Percentiles rank a stretch among this genome's conserved stretches.
These are phyloP conservation scores for Neofusicoccum kwambonambiense DNA, from an alignment of 2,329 filamentous ascomycete genomes.

Conservation along the genomic window DNA sequence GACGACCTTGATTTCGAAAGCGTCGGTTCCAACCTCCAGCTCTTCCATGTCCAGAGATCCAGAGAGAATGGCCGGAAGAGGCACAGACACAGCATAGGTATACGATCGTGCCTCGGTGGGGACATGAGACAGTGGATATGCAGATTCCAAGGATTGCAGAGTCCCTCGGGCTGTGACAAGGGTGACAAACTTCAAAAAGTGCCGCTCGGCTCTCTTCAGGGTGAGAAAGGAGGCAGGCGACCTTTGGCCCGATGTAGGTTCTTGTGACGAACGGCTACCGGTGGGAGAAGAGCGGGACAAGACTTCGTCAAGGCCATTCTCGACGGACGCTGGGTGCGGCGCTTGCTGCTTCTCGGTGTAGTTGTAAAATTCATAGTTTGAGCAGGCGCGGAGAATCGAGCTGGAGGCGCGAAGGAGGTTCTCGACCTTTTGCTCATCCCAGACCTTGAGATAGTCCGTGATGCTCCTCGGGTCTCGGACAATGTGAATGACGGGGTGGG, in stretches of 20 bases:
- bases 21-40: constrained; percentile 65
- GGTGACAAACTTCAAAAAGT: constrained; percentile 68
- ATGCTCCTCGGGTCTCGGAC: constrained; percentile 65
- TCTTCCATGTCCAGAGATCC: constrained; percentile 61
- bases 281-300: neutral
- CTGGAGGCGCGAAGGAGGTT: constrained; percentile 59
- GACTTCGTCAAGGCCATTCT: neutral
- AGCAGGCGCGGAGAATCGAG: constrained; percentile 62
- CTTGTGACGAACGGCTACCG: neutral
- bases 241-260: constrained; percentile 20
- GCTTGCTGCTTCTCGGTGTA: constrained; percentile 9
- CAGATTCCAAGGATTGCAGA: constrained; percentile 61
- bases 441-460: constrained; percentile 57
- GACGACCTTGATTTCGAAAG: constrained; percentile 59
- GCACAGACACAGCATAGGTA: constrained; percentile 66
- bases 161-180: constrained; percentile 56
- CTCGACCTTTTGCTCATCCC: constrained; percentile 55
- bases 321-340: neutral
- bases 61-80: constrained; percentile 56
- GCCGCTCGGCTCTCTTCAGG: constrained; percentile 65
- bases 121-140: constrained; percentile 64
- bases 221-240: constrained; percentile 61
- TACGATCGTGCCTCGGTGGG: constrained; percentile 61
- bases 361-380: constrained; percentile 77
- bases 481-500: constrained; percentile 70